phyloP scores from a whole-genome alignment of 805 yeast species.

The Yamadazyma kitorensis region DNA sequence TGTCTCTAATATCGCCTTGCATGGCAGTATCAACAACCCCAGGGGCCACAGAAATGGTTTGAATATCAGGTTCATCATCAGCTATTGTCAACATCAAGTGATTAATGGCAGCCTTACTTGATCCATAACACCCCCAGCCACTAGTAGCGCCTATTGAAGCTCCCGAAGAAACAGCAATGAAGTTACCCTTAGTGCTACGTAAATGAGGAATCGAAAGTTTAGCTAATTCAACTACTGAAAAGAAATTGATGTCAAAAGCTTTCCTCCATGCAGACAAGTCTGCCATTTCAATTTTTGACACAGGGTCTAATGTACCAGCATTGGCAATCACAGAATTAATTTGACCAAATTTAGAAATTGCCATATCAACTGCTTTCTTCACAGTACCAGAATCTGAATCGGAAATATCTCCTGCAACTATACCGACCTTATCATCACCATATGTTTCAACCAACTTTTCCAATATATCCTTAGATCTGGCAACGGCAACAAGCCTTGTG shows the following conservation, averaged over 20 bases:
- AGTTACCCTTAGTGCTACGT: constrained; percentile 52
- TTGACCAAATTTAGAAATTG: constrained; percentile 50
- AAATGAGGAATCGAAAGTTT: constrained; percentile 56
- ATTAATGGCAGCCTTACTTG: constrained; percentile 89
- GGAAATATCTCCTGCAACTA: constrained; percentile 61
- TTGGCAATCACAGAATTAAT: constrained; percentile 69
- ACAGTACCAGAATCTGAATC: constrained; percentile 26
- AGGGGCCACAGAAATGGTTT: constrained; percentile 77
- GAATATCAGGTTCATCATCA: constrained; percentile 59
- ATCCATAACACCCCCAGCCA: constrained; percentile 92
- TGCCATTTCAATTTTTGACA: constrained; percentile 51
- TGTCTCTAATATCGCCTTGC: constrained; percentile 78
- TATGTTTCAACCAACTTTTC: constrained; percentile 38
- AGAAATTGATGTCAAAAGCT: constrained; percentile 73
- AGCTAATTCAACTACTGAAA: constrained; percentile 66
- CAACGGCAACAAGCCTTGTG: constrained; percentile 60
- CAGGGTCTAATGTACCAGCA: constrained; percentile 85
- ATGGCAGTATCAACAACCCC: constrained; percentile 92
- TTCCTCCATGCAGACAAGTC: constrained; percentile 56
- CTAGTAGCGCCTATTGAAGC: constrained; percentile 62
- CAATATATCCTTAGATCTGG: constrained; percentile 58
- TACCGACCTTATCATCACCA: constrained; percentile 48
- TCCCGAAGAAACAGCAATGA: constrained; percentile 86
- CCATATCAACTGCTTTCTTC: constrained; percentile 38
- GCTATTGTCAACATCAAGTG: constrained; percentile 68